These are phyloP conservation scores for Heliocybe sulcata DNA, from an alignment of 1,284 basidiomycete species.

Conservation along the genomic window DNA sequence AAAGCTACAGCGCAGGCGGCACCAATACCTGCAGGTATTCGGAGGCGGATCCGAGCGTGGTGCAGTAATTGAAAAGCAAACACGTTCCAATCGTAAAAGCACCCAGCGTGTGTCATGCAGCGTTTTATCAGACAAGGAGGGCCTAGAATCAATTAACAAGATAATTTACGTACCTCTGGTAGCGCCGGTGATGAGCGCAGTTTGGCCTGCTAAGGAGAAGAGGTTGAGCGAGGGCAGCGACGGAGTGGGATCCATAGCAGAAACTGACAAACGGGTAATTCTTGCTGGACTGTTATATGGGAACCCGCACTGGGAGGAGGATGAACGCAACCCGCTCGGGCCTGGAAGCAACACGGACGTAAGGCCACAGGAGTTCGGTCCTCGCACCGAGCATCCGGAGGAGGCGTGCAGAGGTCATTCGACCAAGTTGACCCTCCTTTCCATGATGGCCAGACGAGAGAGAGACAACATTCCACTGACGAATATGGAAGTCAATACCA, in stretches of 20 bases:
- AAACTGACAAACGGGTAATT: constrained; percentile 1
- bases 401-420: background rate
- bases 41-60: constrained; percentile 6
- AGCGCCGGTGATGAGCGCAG: constrained; percentile 66
- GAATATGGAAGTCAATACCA: background rate
- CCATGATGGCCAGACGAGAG: background rate
- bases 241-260: constrained; percentile 38
- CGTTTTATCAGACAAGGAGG: background rate
- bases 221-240: constrained; percentile 38
- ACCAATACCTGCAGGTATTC: constrained; percentile 52
- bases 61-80: constrained; percentile 1
- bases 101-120: background rate
- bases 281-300: background rate
- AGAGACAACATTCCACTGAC: background rate
- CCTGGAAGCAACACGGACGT: constrained; percentile 1
- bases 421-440: background rate
- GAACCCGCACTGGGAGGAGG: background rate
- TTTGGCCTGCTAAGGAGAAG: constrained; percentile 54
- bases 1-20: constrained; percentile 67
- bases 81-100: background rate
- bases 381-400: background rate
- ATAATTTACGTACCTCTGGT: constrained; percentile 40
- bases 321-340: background rate
- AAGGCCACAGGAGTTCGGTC: background rate
- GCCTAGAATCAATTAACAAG: background rate